Conservation (phyloP, 768 basidiomycete species). For the Vararia minispora region DNA sequence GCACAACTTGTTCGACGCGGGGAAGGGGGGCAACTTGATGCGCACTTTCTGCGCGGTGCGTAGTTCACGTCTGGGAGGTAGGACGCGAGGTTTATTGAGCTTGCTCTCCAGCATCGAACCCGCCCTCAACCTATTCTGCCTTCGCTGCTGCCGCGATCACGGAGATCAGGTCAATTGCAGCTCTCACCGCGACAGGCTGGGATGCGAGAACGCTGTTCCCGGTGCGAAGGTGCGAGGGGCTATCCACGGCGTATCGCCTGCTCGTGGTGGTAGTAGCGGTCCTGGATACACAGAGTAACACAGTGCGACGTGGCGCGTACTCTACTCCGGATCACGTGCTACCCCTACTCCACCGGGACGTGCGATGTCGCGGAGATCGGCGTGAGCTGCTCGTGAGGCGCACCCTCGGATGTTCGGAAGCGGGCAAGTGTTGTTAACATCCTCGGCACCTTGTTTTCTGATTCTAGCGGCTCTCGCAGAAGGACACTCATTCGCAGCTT, state of each 20-base stretch:
- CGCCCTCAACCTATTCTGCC: constrained; percentile 32
- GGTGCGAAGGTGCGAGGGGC: too few relatives aligned
- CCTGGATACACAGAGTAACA: too few relatives aligned
- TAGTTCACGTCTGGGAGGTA: constrained; percentile 40
- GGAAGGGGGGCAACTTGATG: constrained; percentile 45
- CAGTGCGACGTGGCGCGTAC: too few relatives aligned
- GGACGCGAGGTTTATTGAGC: constrained; percentile 38
- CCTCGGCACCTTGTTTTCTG: too few relatives aligned
- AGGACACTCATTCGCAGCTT: too few relatives aligned
- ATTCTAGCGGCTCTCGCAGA: too few relatives aligned
- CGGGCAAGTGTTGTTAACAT: too few relatives aligned
- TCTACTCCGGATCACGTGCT: too few relatives aligned
- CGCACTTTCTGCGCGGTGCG: constrained; percentile 39
- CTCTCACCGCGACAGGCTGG: constrained; percentile 35
- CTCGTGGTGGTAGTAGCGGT: too few relatives aligned
- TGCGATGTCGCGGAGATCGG: constrained; percentile 30
- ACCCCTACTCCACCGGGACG: too few relatives aligned
- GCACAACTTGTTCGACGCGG: constrained; percentile 21
- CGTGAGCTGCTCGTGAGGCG: constrained; percentile 23
- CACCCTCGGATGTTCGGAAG: background rate
- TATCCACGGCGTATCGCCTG: too few relatives aligned
- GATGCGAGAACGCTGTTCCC: constrained; percentile 32
- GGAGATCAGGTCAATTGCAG: constrained; percentile 39
- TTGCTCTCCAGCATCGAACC: constrained; percentile 32
- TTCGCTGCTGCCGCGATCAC: constrained; percentile 31